phyloP scores from a whole-genome alignment of 495 filamentous ascomycete species.

The Penicillium desertorum region DNA sequence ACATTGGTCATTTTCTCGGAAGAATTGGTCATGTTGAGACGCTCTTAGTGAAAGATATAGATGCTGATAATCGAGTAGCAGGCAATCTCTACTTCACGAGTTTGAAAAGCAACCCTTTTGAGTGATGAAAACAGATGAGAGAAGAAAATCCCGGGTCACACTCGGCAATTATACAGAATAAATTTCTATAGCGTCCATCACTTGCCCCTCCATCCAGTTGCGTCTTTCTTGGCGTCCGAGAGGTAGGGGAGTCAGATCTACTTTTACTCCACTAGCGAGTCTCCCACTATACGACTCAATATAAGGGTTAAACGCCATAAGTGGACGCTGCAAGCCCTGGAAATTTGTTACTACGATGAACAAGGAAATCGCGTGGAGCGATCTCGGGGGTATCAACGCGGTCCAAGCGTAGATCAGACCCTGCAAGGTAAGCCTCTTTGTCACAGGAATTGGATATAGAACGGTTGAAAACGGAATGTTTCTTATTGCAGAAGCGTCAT shows the following conservation, averaged over 20 bases:
- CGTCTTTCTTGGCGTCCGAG: constrained; percentile 19
- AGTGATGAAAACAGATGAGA: neutral
- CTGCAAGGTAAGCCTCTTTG: constrained; percentile 5
- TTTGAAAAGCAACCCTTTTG: neutral
- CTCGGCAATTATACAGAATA: constrained; percentile 15
- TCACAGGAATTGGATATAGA: constrained; percentile 4
- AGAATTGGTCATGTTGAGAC: constrained; percentile 1
- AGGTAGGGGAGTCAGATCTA: constrained; percentile 11
- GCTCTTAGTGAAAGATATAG: neutral
- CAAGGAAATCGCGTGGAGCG: constrained; percentile 1
- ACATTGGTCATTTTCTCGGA: constrained; percentile 33
- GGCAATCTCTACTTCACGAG: neutral
- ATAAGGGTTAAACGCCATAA: neutral
- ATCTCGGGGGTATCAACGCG: neutral
- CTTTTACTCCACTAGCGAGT: constrained; percentile 1
- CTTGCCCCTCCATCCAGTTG: constrained; percentile 6
- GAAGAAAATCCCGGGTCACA: constrained; percentile 2
- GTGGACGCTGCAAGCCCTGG: constrained; percentile 22
- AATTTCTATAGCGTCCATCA: constrained; percentile 1
- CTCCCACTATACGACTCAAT: neutral
- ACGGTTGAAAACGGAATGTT: constrained; percentile 26
- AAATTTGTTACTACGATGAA: constrained; percentile 9
- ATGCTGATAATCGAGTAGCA: neutral
- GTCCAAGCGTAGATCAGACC: constrained; percentile 4
- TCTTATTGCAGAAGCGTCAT: constrained; percentile 12